Base-by-base conservation (phyloP, 495 filamentous ascomycete genomes). In the Cudoniella acicularis region DNA sequence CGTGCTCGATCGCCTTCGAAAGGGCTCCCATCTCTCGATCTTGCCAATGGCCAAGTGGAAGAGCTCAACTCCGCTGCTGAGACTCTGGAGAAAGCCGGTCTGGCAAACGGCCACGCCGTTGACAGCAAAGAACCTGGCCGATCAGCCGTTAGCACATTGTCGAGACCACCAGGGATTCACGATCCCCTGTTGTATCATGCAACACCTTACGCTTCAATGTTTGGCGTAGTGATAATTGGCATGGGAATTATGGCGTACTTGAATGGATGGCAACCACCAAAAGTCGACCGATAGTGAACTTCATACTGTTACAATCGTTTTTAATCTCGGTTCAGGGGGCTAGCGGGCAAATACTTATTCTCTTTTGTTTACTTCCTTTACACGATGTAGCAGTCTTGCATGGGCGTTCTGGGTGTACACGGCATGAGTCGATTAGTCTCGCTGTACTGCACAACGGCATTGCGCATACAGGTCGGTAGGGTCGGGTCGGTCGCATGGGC, bases 191-290 rank as follows among this genome's bases (percentile, higher is more conserved):
- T 90, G 50, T 75, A 83, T 58, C 83, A 90, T 26, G 82, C 85
- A 60, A 82, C 86, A 54, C 94, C 94, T 20, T 96, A 91, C 65
- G 89, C 88, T 27, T 91, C 87, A 6, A 92, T 96, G 76, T 73
- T 96, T 21, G 89, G 90, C 4, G 92, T 98, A 3, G 91, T 98
- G 50, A 72, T 96, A 48, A 71, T 97, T 61, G 94, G 94, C 16
- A 86, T 96, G 67, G 88, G 91, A 25, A 70, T 97, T 50, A 98
- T 98, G 94, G 90, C 89, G 45, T 96, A 91, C 74, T 77, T 98
- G 62, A 98, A 98, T 69, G 87, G 87, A 24, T 68, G 66, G 66
- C 66, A 65, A 57, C 57, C 61, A 43, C 58, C 64, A 10, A 68
- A 65, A 50, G 60, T 59, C 20, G 65, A 67, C 21, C 52, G 62